Conservation (phyloP, 768 basidiomycete genomes). For the Glaciozyma martinii region DNA sequence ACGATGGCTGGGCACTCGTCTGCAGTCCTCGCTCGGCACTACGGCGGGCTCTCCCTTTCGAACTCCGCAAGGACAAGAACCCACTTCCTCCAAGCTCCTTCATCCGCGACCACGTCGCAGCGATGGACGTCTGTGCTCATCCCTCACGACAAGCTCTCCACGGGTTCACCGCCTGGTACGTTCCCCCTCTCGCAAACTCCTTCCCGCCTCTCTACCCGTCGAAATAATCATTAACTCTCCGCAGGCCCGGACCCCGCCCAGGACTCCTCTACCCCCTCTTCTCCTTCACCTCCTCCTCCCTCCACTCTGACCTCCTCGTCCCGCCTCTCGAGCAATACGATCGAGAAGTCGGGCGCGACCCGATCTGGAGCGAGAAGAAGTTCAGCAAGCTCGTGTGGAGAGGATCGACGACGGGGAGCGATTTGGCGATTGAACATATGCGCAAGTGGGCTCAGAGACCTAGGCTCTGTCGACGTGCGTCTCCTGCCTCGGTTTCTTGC, state of each 20-base stretch:
- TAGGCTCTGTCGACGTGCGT: conserved; percentile 23
- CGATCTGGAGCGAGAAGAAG: conserved; percentile 41
- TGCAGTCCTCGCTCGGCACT: conserved; percentile 30
- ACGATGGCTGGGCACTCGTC: conserved; percentile 25
- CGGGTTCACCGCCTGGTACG: conserved; percentile 36
- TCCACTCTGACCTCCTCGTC: conserved; percentile 35
- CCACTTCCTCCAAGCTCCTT: conserved; percentile 14
- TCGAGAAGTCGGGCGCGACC: conserved; percentile 28
- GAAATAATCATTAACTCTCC: not conserved
- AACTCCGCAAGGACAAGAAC: conserved; percentile 21
- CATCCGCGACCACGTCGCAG: conserved; percentile 34
- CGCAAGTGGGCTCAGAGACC: conserved; percentile 34
- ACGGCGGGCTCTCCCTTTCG: not conserved
- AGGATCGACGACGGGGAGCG: conserved; percentile 41
- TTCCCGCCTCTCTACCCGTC: not conserved
- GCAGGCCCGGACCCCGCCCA: conserved; percentile 31
- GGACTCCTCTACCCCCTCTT: conserved; percentile 33
- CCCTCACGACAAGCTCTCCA: conserved; percentile 36
- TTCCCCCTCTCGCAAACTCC: no score
- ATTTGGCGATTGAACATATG: conserved; percentile 17
- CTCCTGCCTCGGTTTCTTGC: no score
- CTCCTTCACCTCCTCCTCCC: conserved; percentile 27
- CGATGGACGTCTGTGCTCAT: conserved; percentile 40
- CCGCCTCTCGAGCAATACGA: conserved; percentile 36
- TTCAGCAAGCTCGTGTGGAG: conserved; percentile 43